Evolutionary conservation across 1,139 yeast genomes (phyloP).

Genomic region (Petasospora rhodanensis): DNA sequence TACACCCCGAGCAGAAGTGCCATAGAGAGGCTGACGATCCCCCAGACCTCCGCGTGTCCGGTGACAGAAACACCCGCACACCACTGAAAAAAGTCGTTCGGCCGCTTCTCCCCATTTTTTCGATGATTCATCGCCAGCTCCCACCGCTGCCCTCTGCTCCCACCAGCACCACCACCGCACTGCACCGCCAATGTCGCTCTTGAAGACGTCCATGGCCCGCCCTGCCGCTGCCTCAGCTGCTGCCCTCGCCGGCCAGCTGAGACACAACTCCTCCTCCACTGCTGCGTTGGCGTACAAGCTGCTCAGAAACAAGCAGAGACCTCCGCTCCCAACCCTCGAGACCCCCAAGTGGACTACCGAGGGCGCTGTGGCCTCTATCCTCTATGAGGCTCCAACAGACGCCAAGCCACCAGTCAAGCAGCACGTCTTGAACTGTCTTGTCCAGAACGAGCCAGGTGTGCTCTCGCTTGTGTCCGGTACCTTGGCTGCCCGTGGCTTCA

Average conservation of each 20-base stretch:
- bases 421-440: slow-evolving; percentile 93
- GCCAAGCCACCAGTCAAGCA: slow-evolving; percentile 62
- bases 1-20: too few species aligned
- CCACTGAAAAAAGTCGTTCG: too few species aligned
- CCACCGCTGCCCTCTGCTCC: not conserved
- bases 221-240: slow-evolving; percentile 8
- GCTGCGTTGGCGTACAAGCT: slow-evolving; percentile 94
- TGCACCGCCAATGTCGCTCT: slow-evolving; percentile 1
- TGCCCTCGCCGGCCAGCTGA: slow-evolving; percentile 7
- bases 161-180: not conserved
- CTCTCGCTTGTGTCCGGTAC: slow-evolving; percentile 91
- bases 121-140: slow-evolving; percentile 7
- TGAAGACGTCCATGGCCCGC: slow-evolving; percentile 8
- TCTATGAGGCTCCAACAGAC: slow-evolving; percentile 88
- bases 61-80: slow-evolving; percentile 4
- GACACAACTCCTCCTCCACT: slow-evolving; percentile 45
- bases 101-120: slow-evolving; percentile 6
- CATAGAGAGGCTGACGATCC: too few species aligned
- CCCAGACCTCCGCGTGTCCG: slow-evolving; percentile 1
- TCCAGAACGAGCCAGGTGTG: slow-evolving; percentile 98
- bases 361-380: slow-evolving; percentile 90
- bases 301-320: slow-evolving; percentile 76
- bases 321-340: slow-evolving; percentile 91
- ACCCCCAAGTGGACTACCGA: slow-evolving; percentile 95
- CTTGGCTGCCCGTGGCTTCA: slow-evolving; percentile 96